phyloP scores from a whole-genome alignment of 805 yeast species.

The Kodamaea kakaduensis region DNA sequence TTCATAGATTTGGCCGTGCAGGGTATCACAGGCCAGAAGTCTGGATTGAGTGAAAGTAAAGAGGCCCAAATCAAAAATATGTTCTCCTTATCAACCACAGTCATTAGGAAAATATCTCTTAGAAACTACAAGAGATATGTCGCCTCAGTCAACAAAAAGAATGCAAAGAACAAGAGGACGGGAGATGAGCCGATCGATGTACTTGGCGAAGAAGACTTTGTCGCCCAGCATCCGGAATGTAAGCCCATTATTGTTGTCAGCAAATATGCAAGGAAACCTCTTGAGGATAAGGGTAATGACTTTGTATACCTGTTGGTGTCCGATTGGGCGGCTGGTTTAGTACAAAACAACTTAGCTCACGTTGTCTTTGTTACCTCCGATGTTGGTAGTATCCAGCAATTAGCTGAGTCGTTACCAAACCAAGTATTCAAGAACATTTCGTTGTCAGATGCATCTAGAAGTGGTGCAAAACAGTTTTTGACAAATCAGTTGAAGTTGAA shows the following conservation, averaged over 20 bases:
- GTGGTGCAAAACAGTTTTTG: conserved; percentile 69
- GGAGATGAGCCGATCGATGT: conserved; percentile 25
- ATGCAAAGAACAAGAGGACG: conserved; percentile 16
- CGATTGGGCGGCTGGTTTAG: conserved; percentile 82
- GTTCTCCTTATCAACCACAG: conserved; percentile 65
- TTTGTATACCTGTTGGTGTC: conserved; percentile 72
- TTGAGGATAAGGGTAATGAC: conserved; percentile 41
- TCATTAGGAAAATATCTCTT: conserved; percentile 62
- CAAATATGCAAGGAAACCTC: conserved; percentile 57
- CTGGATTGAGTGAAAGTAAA: conserved; percentile 79
- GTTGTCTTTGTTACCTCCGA: conserved; percentile 87
- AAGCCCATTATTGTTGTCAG: conserved; percentile 86
- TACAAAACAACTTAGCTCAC: conserved; percentile 79
- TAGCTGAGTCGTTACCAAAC: conserved; percentile 74
- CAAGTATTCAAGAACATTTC: conserved; percentile 75
- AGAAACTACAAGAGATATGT: conserved; percentile 29
- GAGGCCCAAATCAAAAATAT: conserved; percentile 81
- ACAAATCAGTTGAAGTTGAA: conserved; percentile 44
- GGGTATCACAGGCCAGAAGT: conserved; percentile 90
- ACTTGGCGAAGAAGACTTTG: conserved; percentile 71
- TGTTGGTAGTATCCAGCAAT: conserved; percentile 64
- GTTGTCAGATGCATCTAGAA: conserved; percentile 75
- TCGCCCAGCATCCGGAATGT: conserved; percentile 79
- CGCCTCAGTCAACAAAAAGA: conserved; percentile 17
- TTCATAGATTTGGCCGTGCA: conserved; percentile 82